These are phyloP conservation scores for Pichia sorboxylosa DNA, from an alignment of 1,139 yeast species.

Conservation along the genomic window DNA sequence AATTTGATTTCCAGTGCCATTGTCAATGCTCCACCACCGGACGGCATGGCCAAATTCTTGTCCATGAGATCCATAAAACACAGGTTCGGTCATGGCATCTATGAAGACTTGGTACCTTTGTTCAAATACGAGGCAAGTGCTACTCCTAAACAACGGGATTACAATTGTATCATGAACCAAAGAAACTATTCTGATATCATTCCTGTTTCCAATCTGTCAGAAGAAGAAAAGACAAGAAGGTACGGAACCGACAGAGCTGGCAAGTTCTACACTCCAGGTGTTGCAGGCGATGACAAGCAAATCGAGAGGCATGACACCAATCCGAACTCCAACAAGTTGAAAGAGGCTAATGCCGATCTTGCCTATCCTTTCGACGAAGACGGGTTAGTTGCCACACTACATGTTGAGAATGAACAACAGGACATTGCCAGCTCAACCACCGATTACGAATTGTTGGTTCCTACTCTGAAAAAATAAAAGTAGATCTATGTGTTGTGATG, in stretches of 20 bases:
- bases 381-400: slow-evolving; percentile 57
- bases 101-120: slow-evolving; percentile 67
- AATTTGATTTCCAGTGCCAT: slow-evolving; percentile 85
- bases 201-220: slow-evolving; percentile 27
- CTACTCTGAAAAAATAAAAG: slow-evolving; percentile 32
- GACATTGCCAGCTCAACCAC: slow-evolving; percentile 43
- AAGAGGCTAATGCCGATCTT: slow-evolving; percentile 14
- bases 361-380: slow-evolving; percentile 46
- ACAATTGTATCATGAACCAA: slow-evolving; percentile 56
- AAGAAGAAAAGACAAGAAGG: slow-evolving; percentile 5
- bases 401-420: slow-evolving; percentile 54
- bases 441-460: slow-evolving; percentile 61
- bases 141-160: slow-evolving; percentile 28
- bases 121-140: slow-evolving; percentile 43
- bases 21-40: slow-evolving; percentile 86
- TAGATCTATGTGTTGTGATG: too few species aligned
- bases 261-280: slow-evolving; percentile 7
- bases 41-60: slow-evolving; percentile 61
- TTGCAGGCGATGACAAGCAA: slow-evolving; percentile 1
- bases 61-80: slow-evolving; percentile 58
- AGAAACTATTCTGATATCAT: slow-evolving; percentile 64
- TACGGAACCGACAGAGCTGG: slow-evolving; percentile 2
- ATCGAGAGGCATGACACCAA: background rate
- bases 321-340: background rate
- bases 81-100: slow-evolving; percentile 35